Evolutionary conservation across 192 early-diverging fungal species (phyloP).

Genomic region (Coemansia asiatica): DNA sequence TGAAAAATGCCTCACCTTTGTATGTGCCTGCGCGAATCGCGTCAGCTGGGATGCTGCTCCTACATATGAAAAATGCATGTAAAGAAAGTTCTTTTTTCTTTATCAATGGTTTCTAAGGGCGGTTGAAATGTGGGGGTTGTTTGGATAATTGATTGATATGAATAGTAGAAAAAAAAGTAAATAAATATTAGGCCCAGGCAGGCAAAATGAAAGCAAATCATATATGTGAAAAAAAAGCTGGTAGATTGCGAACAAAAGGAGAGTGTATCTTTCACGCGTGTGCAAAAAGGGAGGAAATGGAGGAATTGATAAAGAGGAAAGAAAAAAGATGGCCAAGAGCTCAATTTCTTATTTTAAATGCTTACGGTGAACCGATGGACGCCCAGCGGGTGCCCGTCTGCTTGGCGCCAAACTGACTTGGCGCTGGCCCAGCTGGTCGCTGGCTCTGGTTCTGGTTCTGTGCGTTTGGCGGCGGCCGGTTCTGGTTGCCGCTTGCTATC

Average conservation of each 20-base stretch:
- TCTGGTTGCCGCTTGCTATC: slow-evolving; percentile 1
- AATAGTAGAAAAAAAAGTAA: slow-evolving; percentile 1
- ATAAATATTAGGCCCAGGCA: neutral
- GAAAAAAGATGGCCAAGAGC: neutral
- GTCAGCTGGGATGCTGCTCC: slow-evolving; percentile 15
- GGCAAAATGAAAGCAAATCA: no score
- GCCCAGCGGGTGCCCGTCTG: slow-evolving; percentile 18
- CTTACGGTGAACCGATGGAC: slow-evolving; percentile 30
- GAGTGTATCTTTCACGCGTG: neutral
- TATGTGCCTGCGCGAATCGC: slow-evolving; percentile 32
- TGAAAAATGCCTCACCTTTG: slow-evolving; percentile 22
- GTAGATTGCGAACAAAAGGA: neutral
- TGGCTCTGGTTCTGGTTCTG: slow-evolving; percentile 11
- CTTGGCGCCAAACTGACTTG: slow-evolving; percentile 8
- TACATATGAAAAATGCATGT: neutral
- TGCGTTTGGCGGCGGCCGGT: neutral
- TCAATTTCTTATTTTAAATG: neutral
- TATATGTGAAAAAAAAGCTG: no score
- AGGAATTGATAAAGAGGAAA: neutral
- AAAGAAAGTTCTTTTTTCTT: neutral
- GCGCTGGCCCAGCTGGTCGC: slow-evolving; percentile 12
- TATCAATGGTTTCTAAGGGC: neutral
- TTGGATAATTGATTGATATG: no score
- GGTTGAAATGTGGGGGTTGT: neutral
- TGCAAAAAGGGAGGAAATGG: neutral